Evolutionary conservation across 495 filamentous ascomycete genomes (phyloP).

Genomic region (Talaromyces trachyspermus): DNA sequence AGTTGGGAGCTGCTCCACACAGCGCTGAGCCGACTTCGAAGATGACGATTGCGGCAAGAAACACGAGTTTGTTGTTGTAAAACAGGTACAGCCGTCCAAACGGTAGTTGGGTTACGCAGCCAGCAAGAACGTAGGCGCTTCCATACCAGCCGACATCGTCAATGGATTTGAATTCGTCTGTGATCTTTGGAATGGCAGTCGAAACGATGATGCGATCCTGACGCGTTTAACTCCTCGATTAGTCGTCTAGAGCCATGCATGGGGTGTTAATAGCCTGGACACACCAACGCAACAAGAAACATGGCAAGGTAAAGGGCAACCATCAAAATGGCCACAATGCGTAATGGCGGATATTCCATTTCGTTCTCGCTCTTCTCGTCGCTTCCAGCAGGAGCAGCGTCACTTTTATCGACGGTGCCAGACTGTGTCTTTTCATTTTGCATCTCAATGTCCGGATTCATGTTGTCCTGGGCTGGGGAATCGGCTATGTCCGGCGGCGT

Average conservation of each 20-base stretch:
- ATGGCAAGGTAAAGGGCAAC: constrained; percentile 38
- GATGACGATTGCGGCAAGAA: constrained; percentile 37
- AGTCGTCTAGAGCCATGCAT: background rate
- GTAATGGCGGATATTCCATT: background rate
- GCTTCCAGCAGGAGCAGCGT: background rate
- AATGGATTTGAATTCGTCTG: constrained; percentile 52
- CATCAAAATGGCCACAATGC: constrained; percentile 7
- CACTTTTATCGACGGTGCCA: background rate
- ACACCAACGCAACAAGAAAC: constrained; percentile 39
- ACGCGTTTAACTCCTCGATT: background rate
- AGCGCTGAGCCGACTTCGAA: constrained; percentile 50
- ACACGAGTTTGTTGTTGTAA: constrained; percentile 46
- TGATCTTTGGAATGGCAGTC: constrained; percentile 63
- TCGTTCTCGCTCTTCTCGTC: background rate
- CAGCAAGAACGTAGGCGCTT: constrained; percentile 53
- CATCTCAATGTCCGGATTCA: background rate
- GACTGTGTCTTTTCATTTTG: no score
- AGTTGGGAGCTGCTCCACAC: constrained; percentile 53
- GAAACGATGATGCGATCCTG: constrained; percentile 45
- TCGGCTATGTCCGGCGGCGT: no score
- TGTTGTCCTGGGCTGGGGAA: background rate
- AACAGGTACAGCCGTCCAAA: constrained; percentile 58
- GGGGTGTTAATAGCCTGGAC: background rate
- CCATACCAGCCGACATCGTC: constrained; percentile 64
- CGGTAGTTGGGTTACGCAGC: constrained; percentile 45